These are phyloP conservation scores for Colletotrichum filicis DNA, from an alignment of 2,329 filamentous ascomycete species.

Conservation along the genomic window DNA sequence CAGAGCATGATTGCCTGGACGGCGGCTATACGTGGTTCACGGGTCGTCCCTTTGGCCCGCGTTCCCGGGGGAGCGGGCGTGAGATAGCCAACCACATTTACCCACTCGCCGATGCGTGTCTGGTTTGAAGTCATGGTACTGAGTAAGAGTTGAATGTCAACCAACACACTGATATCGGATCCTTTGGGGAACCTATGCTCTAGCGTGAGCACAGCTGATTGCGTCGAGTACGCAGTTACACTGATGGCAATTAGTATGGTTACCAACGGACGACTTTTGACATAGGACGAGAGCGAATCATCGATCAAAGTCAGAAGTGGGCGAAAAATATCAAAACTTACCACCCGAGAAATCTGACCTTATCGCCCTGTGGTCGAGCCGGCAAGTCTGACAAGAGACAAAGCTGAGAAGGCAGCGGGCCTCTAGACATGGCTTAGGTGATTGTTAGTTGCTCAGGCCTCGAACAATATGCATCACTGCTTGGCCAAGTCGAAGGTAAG, in stretches of 20 bases:
- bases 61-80: slow-evolving; percentile 42
- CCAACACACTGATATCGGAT: slow-evolving; percentile 61
- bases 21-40: slow-evolving; percentile 44
- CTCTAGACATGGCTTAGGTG: slow-evolving; percentile 57
- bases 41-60: slow-evolving; percentile 23
- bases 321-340: slow-evolving; percentile 51
- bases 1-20: slow-evolving; percentile 85
- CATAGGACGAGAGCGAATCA: background rate
- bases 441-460: background rate
- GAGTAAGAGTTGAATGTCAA: slow-evolving; percentile 79
- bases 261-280: background rate
- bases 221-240: slow-evolving; percentile 61
- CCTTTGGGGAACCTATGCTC: slow-evolving; percentile 71
- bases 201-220: slow-evolving; percentile 71
- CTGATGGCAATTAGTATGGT: slow-evolving; percentile 48
- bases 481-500: background rate
- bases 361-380: slow-evolving; percentile 66
- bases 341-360: slow-evolving; percentile 94
- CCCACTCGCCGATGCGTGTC: slow-evolving; percentile 81
- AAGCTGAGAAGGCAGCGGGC: slow-evolving; percentile 72
- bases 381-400: slow-evolving; percentile 74
- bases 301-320: slow-evolving; percentile 6
- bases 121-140: slow-evolving; percentile 71
- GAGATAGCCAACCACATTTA: slow-evolving; percentile 89
- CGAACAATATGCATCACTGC: background rate